A percentile compares a stretch with the other conserved stretches of the same genome.
Evolutionary conservation across 371 early-diverging fungal genomes (phyloP).

Genomic region (Mortierella sp.): DNA sequence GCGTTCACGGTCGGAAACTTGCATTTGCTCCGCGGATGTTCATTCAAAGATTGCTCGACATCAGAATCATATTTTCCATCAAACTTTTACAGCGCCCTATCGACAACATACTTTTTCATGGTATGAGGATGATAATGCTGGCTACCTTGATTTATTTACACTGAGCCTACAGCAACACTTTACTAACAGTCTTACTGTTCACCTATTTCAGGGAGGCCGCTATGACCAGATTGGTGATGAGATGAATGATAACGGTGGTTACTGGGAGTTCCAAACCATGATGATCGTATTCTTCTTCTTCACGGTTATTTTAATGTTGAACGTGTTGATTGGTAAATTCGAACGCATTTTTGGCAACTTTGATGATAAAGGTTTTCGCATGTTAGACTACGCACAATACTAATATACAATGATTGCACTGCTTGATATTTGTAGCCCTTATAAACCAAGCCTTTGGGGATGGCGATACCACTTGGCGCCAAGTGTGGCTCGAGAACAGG

Average conservation of each 20-base stretch:
- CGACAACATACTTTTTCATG: neutral
- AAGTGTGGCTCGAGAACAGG: slow-evolving; percentile 6
- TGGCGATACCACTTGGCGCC: neutral
- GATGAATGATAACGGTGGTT: neutral
- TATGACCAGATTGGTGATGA: neutral
- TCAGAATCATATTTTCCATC: neutral
- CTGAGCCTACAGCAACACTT: too few relatives aligned
- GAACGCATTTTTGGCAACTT: neutral
- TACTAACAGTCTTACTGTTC: too few relatives aligned
- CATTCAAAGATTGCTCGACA: neutral
- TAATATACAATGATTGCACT: neutral
- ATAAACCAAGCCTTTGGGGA: neutral
- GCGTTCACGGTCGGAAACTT: slow-evolving; percentile 20
- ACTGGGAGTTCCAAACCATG: slow-evolving; percentile 11
- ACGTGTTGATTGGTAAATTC: slow-evolving; percentile 25
- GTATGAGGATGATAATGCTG: neutral
- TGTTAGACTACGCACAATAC: neutral
- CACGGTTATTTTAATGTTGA: slow-evolving; percentile 29
- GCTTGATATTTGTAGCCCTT: neutral
- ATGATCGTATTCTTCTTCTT: slow-evolving; percentile 28
- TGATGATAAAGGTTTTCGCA: neutral
- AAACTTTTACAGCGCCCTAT: neutral
- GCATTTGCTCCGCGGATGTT: slow-evolving; percentile 6
- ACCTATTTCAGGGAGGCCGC: neutral
- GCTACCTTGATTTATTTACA: neutral